phyloP scores from a whole-genome alignment of 2,329 filamentous ascomycete genomes.

The Colletotrichum eremochloae region DNA sequence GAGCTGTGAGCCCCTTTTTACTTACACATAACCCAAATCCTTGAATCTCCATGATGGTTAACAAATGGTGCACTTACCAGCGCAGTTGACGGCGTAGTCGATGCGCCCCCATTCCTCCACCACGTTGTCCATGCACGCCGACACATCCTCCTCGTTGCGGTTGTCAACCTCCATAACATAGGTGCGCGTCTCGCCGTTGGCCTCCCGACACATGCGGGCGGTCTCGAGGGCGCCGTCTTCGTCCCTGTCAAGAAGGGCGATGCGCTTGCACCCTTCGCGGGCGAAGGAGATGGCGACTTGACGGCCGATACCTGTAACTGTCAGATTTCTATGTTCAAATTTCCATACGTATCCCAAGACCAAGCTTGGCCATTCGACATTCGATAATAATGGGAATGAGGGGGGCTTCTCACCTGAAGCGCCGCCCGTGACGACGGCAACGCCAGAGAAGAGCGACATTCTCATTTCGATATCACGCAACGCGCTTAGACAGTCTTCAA shows the following conservation, averaged over 20 bases:
- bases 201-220: conserved; percentile 46
- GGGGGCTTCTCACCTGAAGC: conserved; percentile 47
- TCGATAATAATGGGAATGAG: too few species aligned
- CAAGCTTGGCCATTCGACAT: neutral
- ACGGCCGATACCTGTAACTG: conserved; percentile 56
- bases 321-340: neutral
- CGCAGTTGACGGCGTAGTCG: conserved; percentile 62
- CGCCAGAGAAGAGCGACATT: conserved; percentile 48
- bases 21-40: neutral
- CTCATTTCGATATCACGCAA: conserved; percentile 21
- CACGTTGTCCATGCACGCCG: conserved; percentile 49
- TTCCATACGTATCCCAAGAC: neutral
- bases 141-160: conserved; percentile 51
- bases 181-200: conserved; percentile 47
- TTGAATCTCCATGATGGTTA: too few species aligned
- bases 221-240: conserved; percentile 51
- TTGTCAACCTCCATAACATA: conserved; percentile 52
- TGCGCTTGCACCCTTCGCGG: conserved; percentile 57
- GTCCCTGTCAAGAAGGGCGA: conserved; percentile 58
- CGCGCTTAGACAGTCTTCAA: conserved; percentile 7
- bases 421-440: conserved; percentile 51
- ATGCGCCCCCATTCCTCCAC: conserved; percentile 55
- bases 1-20: neutral
- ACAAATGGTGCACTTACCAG: conserved; percentile 47
- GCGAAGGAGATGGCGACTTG: conserved; percentile 59